Conservation (phyloP, 2,329 filamentous ascomycete species). For the Xylaria sp. region DNA sequence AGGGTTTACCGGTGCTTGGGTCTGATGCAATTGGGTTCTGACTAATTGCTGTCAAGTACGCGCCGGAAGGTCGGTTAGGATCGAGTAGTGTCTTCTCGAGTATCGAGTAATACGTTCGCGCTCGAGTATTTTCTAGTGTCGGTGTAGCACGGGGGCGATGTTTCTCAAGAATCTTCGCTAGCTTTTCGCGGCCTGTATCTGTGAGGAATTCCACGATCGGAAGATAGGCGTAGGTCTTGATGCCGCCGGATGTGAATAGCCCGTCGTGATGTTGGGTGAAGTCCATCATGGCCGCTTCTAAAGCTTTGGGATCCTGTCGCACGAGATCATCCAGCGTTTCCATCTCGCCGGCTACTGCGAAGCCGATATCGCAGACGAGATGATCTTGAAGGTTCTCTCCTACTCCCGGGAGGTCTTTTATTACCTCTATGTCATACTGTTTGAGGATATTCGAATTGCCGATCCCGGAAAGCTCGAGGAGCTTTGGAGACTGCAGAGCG, state of each 20-base stretch:
- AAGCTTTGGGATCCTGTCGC: conserved; percentile 27
- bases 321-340: conserved; percentile 36
- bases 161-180: conserved; percentile 21
- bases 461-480: conserved; percentile 54
- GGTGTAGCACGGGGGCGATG: conserved; percentile 3
- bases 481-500: conserved; percentile 39
- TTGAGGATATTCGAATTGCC: conserved; percentile 34
- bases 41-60: conserved; percentile 27
- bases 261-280: conserved; percentile 30
- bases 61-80: conserved; percentile 23
- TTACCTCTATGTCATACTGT: conserved; percentile 11
- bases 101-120: conserved; percentile 26
- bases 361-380: conserved; percentile 25
- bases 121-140: neutral
- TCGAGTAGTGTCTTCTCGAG: conserved; percentile 32
- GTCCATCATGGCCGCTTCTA: conserved; percentile 27
- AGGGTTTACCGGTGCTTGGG: conserved; percentile 14
- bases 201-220: conserved; percentile 22
- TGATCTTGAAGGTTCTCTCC: conserved; percentile 45
- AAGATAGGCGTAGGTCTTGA: conserved; percentile 38
- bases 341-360: conserved; percentile 30
- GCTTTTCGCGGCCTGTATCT: conserved; percentile 4
- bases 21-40: conserved; percentile 25
- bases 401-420: conserved; percentile 35
- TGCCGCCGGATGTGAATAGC: conserved; percentile 27